Evolutionary conservation across 306 rosid species (phyloP), one percentile per base, ranked within the genome.

Genomic region (Vigna hirtella): DNA sequence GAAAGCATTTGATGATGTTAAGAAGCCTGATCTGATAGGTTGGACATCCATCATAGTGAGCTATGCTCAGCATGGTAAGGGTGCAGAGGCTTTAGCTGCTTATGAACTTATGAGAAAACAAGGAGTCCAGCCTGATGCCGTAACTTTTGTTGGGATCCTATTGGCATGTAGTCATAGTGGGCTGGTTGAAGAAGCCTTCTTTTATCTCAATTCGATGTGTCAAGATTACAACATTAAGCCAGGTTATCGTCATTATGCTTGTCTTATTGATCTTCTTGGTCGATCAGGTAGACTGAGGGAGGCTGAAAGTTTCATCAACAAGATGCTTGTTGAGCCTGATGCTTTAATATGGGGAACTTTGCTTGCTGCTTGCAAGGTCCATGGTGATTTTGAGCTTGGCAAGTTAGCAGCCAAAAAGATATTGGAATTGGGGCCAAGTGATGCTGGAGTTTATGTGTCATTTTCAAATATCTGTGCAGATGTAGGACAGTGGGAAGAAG

Each of bases 61-160:
- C 90, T 89, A 87, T 86, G 97, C 93, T 71, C 88, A 84, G 40
- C 97, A 91, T 30, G 93, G 98, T 70, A 87, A 88, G 84, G 94
- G 95, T 13, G 57, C 76, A 48, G 92, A 89, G 61, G 98, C 95
- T 61, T 81, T 93, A 72, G 81, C 86, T 81, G 85, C 82, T 42
- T 81, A 88, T 70, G 90, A 93, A 70, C 87, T 82, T 36, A 85
- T 91, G 88, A 91, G 75, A 83, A 83, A 82, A 70, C 86, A 87
- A 81, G 97, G 95, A 43, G 62, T 93, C 66, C 77, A 75, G 76
- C 98, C 94, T 48, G 97, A 91, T 89, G 79, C 86, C 20, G 88
- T 91, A 83, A 93, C 93, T 58, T 89, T 91, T 87, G 91, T 88
- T 30, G 98, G 90, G 50, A 83, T 93, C 77, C 82, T 93, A 76